Evolutionary conservation across 805 yeast species (phyloP).

Genomic region (Kodamaea leandrae): DNA sequence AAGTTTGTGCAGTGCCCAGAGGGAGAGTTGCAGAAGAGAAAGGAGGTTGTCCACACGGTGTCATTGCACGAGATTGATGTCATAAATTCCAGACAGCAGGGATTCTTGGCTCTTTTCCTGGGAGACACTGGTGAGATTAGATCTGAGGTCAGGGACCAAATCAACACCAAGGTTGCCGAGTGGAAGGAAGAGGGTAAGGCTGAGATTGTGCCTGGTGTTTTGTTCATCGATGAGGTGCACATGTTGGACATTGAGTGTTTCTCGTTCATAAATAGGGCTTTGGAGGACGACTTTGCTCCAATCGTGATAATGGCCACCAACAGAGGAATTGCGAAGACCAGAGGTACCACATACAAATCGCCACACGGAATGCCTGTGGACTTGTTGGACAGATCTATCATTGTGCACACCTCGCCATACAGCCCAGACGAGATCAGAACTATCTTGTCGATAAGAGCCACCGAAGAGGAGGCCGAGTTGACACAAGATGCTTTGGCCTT

Average conservation of each 20-base stretch:
- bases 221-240: slow-evolving; percentile 96
- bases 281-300: slow-evolving; percentile 95
- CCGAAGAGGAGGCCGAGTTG: slow-evolving; percentile 89
- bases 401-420: slow-evolving; percentile 82
- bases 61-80: slow-evolving; percentile 97
- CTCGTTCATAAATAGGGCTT: slow-evolving; percentile 90
- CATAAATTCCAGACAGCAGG: slow-evolving; percentile 96
- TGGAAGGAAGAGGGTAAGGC: slow-evolving; percentile 99
- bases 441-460: slow-evolving; percentile 84
- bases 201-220: slow-evolving; percentile 94
- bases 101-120: slow-evolving; percentile 90
- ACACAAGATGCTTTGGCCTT: slow-evolving; percentile 79
- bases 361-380: slow-evolving; percentile 98
- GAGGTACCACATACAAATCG: slow-evolving; percentile 90
- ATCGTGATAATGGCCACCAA: slow-evolving; percentile 98
- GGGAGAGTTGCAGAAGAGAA: slow-evolving; percentile 95
- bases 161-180: slow-evolving; percentile 93
- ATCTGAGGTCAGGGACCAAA: slow-evolving; percentile 92
- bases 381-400: slow-evolving; percentile 88
- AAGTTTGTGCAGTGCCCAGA: slow-evolving; percentile 98
- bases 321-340: slow-evolving; percentile 88
- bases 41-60: slow-evolving; percentile 96
- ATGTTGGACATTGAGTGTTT: slow-evolving; percentile 97
- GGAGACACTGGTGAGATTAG: slow-evolving; percentile 98
- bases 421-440: slow-evolving; percentile 79